These are phyloP conservation scores for Fusarium lyarnte DNA, from an alignment of 2,329 filamentous ascomycete species.

Conservation along the genomic window DNA sequence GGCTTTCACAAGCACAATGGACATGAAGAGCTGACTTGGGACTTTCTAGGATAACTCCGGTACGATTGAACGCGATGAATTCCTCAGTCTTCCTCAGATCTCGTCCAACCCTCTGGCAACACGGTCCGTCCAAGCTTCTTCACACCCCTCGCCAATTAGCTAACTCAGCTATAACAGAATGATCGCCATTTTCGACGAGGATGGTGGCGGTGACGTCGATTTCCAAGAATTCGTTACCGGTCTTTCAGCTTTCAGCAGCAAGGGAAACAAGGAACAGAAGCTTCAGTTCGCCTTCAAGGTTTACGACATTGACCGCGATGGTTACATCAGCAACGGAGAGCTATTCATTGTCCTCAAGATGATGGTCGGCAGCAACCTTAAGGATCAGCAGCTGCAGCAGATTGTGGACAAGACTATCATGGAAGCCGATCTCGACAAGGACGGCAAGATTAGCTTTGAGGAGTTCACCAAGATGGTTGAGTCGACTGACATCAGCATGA, in stretches of 20 bases:
- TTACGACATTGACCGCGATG: slow-evolving; percentile 98
- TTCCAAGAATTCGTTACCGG: slow-evolving; percentile 99
- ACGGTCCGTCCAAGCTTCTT: slow-evolving; percentile 63
- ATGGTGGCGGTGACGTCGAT: slow-evolving; percentile 96
- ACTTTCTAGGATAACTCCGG: slow-evolving; percentile 86
- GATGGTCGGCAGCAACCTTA: slow-evolving; percentile 99
- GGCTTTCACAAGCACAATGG: background rate
- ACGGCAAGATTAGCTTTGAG: slow-evolving; percentile 99
- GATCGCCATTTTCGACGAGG: slow-evolving; percentile 99
- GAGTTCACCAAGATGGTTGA: slow-evolving; percentile 99
- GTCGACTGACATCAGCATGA: slow-evolving; percentile 84
- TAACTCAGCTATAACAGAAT: slow-evolving; percentile 66
- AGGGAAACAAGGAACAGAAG: slow-evolving; percentile 99
- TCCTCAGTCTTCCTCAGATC: slow-evolving; percentile 95
- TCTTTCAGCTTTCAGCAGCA: slow-evolving; percentile 93
- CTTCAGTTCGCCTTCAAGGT: slow-evolving; percentile 98
- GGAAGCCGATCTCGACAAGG: slow-evolving; percentile 95
- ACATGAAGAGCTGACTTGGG: slow-evolving; percentile 2
- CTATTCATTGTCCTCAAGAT: slow-evolving; percentile 99
- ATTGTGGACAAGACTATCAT: slow-evolving; percentile 99
- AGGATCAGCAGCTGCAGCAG: slow-evolving; percentile 98
- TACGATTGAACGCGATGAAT: slow-evolving; percentile 98
- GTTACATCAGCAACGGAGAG: slow-evolving; percentile 98
- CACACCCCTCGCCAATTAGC: background rate
- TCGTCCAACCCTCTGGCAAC: slow-evolving; percentile 97